phyloP scores from a whole-genome alignment of 179 eudicot genomes.

The Spergularia azorica region DNA sequence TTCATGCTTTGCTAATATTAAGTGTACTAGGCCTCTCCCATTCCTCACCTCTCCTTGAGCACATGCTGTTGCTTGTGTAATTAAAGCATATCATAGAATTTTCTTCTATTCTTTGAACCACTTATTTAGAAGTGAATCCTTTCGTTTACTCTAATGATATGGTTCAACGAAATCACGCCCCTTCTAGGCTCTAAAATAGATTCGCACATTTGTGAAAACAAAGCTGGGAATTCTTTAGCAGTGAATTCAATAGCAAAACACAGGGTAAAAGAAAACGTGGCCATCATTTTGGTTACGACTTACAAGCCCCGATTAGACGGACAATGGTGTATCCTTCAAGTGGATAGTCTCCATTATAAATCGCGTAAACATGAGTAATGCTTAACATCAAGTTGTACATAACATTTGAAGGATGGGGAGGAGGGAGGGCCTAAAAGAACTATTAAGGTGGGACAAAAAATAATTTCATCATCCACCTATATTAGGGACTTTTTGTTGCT shows the following conservation, averaged over 20 bases:
- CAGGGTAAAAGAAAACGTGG: not conserved
- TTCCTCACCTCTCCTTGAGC: slow-evolving; percentile 23
- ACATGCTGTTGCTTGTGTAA: slow-evolving; percentile 24
- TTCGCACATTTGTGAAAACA: not conserved
- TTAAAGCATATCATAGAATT: not conserved
- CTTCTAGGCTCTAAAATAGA: too few relatives aligned
- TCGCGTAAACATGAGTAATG: not conserved
- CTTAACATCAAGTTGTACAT: not conserved
- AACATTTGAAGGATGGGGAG: not conserved
- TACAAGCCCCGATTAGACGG: not conserved
- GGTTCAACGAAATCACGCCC: too few relatives aligned
- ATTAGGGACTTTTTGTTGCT: slow-evolving; percentile 28
- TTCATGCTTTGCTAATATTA: slow-evolving; percentile 15
- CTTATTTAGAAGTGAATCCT: too few relatives aligned
- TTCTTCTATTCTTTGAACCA: not conserved
- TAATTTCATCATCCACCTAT: slow-evolving; percentile 24
- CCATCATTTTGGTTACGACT: not conserved
- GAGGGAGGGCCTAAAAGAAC: not conserved
- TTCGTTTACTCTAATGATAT: too few relatives aligned
- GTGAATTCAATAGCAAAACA: not conserved
- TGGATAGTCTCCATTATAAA: not conserved
- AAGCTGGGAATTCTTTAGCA: too few relatives aligned
- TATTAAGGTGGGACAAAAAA: slow-evolving; percentile 18
- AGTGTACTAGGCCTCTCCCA: slow-evolving; percentile 19
- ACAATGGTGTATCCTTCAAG: not conserved